Conservation (phyloP, 495 filamentous ascomycete species). For the Penicillium paradoxum region DNA sequence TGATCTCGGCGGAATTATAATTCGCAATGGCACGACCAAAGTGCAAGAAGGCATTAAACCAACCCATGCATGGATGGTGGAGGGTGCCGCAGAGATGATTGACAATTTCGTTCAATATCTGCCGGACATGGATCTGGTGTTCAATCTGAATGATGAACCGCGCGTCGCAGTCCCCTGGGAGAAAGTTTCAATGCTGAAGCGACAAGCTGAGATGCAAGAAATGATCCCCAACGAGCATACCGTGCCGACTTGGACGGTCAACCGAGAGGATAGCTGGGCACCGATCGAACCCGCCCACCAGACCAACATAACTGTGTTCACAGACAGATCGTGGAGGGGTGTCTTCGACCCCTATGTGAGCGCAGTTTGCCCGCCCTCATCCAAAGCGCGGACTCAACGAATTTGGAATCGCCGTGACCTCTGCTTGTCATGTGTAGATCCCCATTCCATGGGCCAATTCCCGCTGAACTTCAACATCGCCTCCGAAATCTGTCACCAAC, state of each 20-base stretch:
- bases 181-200: constrained; percentile 39
- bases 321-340: constrained; percentile 39
- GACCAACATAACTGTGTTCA: constrained; percentile 45
- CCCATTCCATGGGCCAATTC: constrained; percentile 66
- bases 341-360: constrained; percentile 46
- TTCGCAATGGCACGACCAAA: constrained; percentile 41
- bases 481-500: constrained; percentile 70
- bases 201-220: constrained; percentile 28
- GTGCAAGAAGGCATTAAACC: constrained; percentile 44
- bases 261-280: constrained; percentile 37
- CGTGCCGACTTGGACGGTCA: constrained; percentile 29
- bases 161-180: constrained; percentile 68
- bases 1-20: constrained; percentile 43
- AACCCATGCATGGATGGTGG: constrained; percentile 54
- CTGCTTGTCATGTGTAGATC: constrained; percentile 56
- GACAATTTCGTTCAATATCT: constrained; percentile 63
- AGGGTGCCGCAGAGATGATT: constrained; percentile 59
- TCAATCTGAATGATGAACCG: constrained; percentile 78
- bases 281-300: constrained; percentile 41
- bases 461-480: constrained; percentile 60
- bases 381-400: constrained; percentile 45
- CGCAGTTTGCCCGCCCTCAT: constrained; percentile 53
- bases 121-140: constrained; percentile 74
- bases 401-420: constrained; percentile 47
- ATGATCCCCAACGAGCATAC: constrained; percentile 18